These are phyloP conservation scores for Thelephora ganbajun DNA, from an alignment of 768 basidiomycete genomes.

Conservation along the genomic window DNA sequence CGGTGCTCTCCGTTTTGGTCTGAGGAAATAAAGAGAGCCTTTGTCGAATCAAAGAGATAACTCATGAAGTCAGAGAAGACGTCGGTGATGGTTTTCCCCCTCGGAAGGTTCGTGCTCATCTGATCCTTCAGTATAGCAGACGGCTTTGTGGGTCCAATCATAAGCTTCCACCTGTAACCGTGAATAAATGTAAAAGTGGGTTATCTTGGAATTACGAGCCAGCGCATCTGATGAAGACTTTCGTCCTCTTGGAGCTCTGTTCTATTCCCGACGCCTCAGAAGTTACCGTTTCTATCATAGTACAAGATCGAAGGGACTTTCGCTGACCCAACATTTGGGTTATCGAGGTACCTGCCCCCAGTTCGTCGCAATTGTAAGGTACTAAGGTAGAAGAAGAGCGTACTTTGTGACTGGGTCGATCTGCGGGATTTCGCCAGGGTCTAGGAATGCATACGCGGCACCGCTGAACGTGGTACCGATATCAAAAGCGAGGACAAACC, in stretches of 20 bases:
- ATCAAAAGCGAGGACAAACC: slow-evolving; percentile 36
- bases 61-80: slow-evolving; percentile 33
- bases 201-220: no score
- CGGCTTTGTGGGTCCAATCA: no score
- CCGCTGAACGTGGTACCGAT: slow-evolving; percentile 39
- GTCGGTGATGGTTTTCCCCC: slow-evolving; percentile 24
- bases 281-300: not conserved
- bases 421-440: slow-evolving; percentile 20
- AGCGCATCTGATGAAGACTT: no score
- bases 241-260: no score
- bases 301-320: not conserved
- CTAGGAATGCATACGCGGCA: slow-evolving; percentile 28
- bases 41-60: slow-evolving; percentile 30
- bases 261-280: not conserved
- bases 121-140: not conserved
- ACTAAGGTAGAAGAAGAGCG: no score
- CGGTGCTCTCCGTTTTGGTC: no score
- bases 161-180: not conserved
- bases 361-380: no score
- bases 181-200: no score
- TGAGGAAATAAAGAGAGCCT: slow-evolving; percentile 33
- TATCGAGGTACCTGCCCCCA: no score
- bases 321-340: no score
- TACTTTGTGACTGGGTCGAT: slow-evolving; percentile 15
- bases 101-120: slow-evolving; percentile 16